Evolutionary conservation across 179 eudicot species (phyloP), one percentile per base, ranked within the genome.

Genomic region (Nepenthes alata): DNA sequence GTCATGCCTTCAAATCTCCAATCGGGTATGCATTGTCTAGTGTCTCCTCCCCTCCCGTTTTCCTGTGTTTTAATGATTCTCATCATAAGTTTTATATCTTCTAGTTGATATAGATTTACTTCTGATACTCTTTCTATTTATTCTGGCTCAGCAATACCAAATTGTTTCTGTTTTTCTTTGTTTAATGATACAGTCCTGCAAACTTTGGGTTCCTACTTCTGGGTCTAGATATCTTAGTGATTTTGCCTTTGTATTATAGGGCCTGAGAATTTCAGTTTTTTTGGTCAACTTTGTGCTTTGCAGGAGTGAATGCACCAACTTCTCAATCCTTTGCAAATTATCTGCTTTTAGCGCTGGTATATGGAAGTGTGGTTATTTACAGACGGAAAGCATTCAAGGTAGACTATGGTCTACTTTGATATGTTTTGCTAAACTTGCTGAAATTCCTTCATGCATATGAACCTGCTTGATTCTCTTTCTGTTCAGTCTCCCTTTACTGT

Each of bases 261-360:
- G 53, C n/a, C 12, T 50, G 15, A 50, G 53, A 50, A 11, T 50
- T 50, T 6, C 3, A 11, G 2, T 54, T 15, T 14, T 15, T 54
- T 15, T 15, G 38, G 47, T 52, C 35, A 13, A 9, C 11, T 70
- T 54, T 66, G 47, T 60, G 35, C 35, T 56, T 71, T 57, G 41
- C 62, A 86, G 89, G 94, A 60, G 71, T 86, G 38, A 81, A 86
- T 81, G 93, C 85, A 63, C 88, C 93, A 59, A 86, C 93, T 50
- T 79, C 94, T 10, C 95, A 86, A 65, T 84, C 95, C 53, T 82
- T 84, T 66, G 45, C 74, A 51, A 86, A 86, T 68, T 86, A 84
- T 64, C 81, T 84, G 62, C 73, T 84, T 34, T 68, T 86, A 76
- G 87, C 84, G 48, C n/a, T 86, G 47, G 73, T 84, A 12, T 86